phyloP scores from a whole-genome alignment of 163 green algal species.

The Chlorella variabilis region DNA sequence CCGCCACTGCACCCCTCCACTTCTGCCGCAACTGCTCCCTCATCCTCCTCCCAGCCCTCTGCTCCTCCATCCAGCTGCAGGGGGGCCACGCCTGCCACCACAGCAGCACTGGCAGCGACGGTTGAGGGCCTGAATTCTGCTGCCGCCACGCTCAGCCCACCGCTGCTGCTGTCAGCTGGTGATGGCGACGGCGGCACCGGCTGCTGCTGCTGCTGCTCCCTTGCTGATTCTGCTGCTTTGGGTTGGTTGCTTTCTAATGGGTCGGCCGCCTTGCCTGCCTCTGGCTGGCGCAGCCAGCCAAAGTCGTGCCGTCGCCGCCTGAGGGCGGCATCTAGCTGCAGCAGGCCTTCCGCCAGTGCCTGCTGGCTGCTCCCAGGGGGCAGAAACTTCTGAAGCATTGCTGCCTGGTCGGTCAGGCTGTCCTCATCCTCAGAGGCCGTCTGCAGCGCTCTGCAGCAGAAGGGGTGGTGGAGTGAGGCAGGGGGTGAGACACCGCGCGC shows the following conservation, averaged over 20 bases:
- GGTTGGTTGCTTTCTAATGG: no score
- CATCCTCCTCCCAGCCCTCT: neutral
- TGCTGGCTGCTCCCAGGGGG: neutral
- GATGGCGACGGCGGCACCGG: no score
- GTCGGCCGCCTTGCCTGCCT: neutral
- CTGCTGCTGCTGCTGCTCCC: neutral
- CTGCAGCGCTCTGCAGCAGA: neutral
- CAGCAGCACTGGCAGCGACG: neutral
- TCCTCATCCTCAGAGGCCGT: neutral
- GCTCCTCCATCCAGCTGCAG: neutral
- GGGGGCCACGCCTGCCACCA: neutral
- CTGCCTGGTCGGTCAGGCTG: neutral
- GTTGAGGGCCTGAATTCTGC: conserved; percentile 12
- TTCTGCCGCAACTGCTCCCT: neutral
- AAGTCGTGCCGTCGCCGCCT: neutral
- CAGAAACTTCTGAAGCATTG: conserved; percentile 11
- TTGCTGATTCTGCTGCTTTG: no score
- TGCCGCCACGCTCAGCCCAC: neutral
- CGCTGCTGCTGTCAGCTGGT: neutral
- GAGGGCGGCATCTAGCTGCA: neutral
- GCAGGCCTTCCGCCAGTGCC: neutral
- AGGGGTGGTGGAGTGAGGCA: neutral
- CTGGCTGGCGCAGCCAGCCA: neutral
- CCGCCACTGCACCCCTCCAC: neutral
- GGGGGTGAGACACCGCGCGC: neutral